phyloP scores from a whole-genome alignment of 345 rosid species.

The Gossypium raimondii region DNA sequence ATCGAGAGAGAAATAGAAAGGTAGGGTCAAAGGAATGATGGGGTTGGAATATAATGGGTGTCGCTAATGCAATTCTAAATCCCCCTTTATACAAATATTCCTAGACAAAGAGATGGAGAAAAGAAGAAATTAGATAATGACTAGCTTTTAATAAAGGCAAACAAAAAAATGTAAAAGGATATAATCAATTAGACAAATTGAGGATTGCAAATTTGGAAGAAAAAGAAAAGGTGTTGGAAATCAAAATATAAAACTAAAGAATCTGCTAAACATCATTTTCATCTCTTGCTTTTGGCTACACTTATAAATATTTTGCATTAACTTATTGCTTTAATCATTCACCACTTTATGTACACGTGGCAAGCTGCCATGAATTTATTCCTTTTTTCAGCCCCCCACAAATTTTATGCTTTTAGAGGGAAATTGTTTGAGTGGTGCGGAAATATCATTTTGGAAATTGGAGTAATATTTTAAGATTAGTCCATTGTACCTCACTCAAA shows the following conservation, averaged over 20 bases:
- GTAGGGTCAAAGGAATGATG: slow-evolving; percentile 2
- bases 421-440: not conserved
- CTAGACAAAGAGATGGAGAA: slow-evolving; percentile 6
- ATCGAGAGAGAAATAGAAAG: not conserved
- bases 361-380: not conserved
- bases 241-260: not conserved
- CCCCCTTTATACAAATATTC: not conserved
- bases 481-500: no score
- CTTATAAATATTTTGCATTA: not conserved
- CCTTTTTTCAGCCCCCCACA: not conserved
- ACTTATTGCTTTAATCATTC: not conserved
- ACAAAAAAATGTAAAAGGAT: not conserved
- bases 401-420: not conserved
- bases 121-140: not conserved
- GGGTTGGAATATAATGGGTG: not conserved
- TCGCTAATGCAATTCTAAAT: not conserved
- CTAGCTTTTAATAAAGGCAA: slow-evolving; percentile 7
- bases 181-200: slow-evolving; percentile 13
- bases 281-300: slow-evolving; percentile 1
- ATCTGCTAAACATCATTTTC: slow-evolving; percentile 15
- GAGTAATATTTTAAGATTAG: no score
- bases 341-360: not conserved
- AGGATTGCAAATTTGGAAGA: not conserved
- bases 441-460: not conserved
- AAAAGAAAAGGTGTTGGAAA: not conserved